Conservation (phyloP, 2,329 filamentous ascomycete species). For the Chlorencoelia australis region DNA sequence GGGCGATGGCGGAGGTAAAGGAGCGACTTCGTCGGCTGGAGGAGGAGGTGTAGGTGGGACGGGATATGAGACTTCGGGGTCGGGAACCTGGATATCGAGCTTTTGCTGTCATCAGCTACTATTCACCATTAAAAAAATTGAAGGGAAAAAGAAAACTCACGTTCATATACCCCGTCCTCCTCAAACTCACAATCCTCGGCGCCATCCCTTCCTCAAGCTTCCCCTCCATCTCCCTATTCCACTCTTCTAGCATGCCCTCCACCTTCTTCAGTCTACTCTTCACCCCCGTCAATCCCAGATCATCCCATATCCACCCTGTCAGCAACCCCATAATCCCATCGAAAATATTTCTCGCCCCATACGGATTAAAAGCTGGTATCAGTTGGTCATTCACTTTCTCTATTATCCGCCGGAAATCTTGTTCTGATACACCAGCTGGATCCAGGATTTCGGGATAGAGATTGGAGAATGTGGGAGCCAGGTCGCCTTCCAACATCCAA, state of each 20-base stretch:
- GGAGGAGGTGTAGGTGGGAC: constrained; percentile 2
- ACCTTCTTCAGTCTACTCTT: constrained; percentile 62
- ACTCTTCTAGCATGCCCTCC: constrained; percentile 75
- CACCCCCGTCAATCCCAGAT: constrained; percentile 65
- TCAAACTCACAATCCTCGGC: constrained; percentile 67
- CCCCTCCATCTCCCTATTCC: constrained; percentile 67
- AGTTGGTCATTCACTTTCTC: constrained; percentile 73
- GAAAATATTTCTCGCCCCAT: constrained; percentile 63
- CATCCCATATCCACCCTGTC: constrained; percentile 94
- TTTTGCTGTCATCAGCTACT: too few species aligned
- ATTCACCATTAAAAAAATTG: neutral
- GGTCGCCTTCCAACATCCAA: constrained; percentile 81
- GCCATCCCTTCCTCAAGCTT: constrained; percentile 39
- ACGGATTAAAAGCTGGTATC: constrained; percentile 70
- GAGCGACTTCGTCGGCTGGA: too few species aligned
- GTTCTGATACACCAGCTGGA: constrained; percentile 68
- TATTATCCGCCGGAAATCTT: constrained; percentile 75
- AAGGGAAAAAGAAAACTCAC: constrained; percentile 36
- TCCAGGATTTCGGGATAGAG: constrained; percentile 94
- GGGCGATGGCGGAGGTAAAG: too few species aligned
- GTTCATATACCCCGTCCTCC: constrained; percentile 80
- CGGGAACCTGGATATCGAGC: constrained; percentile 74
- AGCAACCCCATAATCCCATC: constrained; percentile 71
- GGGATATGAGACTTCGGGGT: constrained; percentile 54
- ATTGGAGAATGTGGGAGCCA: constrained; percentile 89